Evolutionary conservation across 768 basidiomycete species (phyloP), one percentile per base, ranked within the genome.

Genomic region (Cubamyces sp.): DNA sequence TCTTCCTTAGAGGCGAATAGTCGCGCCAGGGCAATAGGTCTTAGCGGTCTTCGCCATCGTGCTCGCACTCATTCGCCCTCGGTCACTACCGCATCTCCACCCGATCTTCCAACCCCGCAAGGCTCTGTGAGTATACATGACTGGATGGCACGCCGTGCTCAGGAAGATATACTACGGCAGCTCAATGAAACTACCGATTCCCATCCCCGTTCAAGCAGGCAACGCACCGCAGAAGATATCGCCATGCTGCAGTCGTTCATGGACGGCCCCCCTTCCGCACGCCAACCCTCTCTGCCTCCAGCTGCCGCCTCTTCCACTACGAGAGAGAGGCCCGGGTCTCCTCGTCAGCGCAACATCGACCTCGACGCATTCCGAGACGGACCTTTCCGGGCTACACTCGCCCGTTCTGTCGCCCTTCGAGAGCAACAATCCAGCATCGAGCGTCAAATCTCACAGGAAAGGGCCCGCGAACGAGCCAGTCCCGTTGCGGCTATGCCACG

Each of bases 361-460:
- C 52, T 73, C 21, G 64, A 70, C 21, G 66, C 64, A 16, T 74
- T 66, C 47, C 69, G 66, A 34, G 68, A 68, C 1, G 73, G 73
- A 7, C 73, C 72, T 3, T 74, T 73, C 64, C 69, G 73, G 16
- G 72, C 71, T 6, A 63, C 69, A 14, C 43, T 70, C 16, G 66
- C 63, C 16, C 62, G 69, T 7, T 66, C 69, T 5, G 43, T 65
- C 26, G 54, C 64, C 25, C 42, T 68, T 28, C 61, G 68, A 42
- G 46, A 48, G 14, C 23, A 63, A 8, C 48, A 49, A 15, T 9
- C 19, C 3, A 21, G 19, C 6, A 14, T 7, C n/a, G 37, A 47
- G 0, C 51, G 21, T 4, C 43, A 16, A 28, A 23, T 16, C 18
- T 15, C 15, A 5, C 48, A 15, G 34, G 34, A 34, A 34, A 34